Conservation (phyloP, 331 rosid genomes). For the Ulmus americana region DNA sequence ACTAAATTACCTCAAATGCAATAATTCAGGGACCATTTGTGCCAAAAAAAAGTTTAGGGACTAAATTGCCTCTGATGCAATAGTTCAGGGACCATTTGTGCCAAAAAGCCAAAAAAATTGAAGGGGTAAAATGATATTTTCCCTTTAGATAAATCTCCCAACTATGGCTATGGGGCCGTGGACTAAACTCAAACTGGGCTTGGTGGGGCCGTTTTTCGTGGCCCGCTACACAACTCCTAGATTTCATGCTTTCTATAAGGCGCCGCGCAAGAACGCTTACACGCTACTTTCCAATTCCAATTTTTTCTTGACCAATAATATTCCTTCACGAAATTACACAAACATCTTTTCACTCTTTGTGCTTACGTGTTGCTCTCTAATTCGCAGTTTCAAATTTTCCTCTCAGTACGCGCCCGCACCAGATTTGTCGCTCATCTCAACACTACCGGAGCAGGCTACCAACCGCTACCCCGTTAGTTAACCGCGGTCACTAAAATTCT, state of each 20-base stretch:
- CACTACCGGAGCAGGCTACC: neutral
- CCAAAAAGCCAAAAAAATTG: too few relatives aligned
- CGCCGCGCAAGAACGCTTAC: neutral
- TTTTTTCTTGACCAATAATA: neutral
- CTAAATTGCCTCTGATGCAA: too few relatives aligned
- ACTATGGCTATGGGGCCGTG: too few relatives aligned
- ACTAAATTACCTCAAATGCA: too few relatives aligned
- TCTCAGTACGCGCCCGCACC: neutral
- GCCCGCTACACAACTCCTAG: neutral
- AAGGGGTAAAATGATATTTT: too few relatives aligned
- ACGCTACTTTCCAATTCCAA: neutral
- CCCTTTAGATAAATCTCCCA: too few relatives aligned
- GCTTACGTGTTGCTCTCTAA: too few relatives aligned
- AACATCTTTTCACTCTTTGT: neutral
- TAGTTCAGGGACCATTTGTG: too few relatives aligned
- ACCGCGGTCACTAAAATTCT: neutral
- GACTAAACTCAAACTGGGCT: neutral
- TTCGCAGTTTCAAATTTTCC: neutral
- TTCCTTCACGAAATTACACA: neutral
- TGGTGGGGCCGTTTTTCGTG: too few relatives aligned
- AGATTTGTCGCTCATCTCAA: neutral
- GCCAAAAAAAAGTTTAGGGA: too few relatives aligned
- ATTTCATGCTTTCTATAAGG: slow-evolving; percentile 1
- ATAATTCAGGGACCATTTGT: too few relatives aligned
- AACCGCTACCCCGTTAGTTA: slow-evolving; percentile 14